Evolutionary conservation across 2,329 filamentous ascomycete species (phyloP).

Genomic region (Penicillium glabrum): DNA sequence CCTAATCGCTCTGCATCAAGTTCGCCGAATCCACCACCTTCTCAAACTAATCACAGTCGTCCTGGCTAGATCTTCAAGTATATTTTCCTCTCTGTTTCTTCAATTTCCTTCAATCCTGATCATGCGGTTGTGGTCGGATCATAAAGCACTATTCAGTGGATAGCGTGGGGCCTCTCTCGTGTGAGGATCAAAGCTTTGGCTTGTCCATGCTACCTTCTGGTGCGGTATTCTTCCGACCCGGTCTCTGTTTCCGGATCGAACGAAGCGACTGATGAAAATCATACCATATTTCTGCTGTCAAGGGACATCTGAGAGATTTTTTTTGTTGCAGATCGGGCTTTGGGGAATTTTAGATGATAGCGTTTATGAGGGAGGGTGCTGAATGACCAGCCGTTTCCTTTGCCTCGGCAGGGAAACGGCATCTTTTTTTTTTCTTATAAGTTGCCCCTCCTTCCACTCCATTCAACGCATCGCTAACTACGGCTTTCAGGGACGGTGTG

Average conservation of each 20-base stretch:
- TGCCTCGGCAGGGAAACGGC: constrained; percentile 24
- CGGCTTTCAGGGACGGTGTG: constrained; percentile 1
- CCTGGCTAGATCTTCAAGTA: constrained; percentile 6
- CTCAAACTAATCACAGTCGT: constrained; percentile 1
- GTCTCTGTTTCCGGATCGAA: neutral
- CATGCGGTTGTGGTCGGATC: neutral
- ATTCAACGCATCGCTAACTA: constrained; percentile 31
- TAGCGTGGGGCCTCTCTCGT: constrained; percentile 76
- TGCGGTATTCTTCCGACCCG: constrained; percentile 9
- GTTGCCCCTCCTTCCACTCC: constrained; percentile 20
- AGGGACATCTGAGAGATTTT: constrained; percentile 7
- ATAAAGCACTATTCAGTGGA: constrained; percentile 5
- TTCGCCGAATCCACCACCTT: neutral
- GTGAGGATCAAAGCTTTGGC: constrained; percentile 94
- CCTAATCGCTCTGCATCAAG: constrained; percentile 18
- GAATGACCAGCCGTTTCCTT: constrained; percentile 30
- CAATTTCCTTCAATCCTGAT: constrained; percentile 10
- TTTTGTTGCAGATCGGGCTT: constrained; percentile 9
- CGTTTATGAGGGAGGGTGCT: constrained; percentile 9
- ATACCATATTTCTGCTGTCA: neutral
- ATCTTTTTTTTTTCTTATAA: constrained; percentile 40
- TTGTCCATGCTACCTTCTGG: constrained; percentile 62
- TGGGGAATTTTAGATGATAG: neutral
- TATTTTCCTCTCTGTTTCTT: constrained; percentile 1
- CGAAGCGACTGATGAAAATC: neutral